Evolutionary conservation across 768 basidiomycete species (phyloP).

Genomic region (Tremella yokohamensis): DNA sequence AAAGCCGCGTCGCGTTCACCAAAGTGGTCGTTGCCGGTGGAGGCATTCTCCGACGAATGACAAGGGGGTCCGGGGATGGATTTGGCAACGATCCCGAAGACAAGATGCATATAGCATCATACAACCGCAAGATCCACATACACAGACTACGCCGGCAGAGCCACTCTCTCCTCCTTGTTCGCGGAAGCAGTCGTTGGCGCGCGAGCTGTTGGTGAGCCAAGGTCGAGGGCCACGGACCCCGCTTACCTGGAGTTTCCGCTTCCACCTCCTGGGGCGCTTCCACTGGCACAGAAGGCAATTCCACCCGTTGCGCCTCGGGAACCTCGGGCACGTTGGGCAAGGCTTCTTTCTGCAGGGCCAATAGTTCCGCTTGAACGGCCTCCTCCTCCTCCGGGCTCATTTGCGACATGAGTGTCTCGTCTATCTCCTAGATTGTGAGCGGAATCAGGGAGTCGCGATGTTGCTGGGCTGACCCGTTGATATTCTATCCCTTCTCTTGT

Average conservation of each 20-base stretch:
- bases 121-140: too few species aligned
- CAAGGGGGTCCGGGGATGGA: too few species aligned
- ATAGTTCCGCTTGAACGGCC: constrained; percentile 79
- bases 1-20: too few species aligned
- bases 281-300: constrained; percentile 32
- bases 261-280: constrained; percentile 30
- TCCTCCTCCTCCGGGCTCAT: constrained; percentile 90
- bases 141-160: constrained; percentile 14
- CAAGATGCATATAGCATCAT: too few species aligned
- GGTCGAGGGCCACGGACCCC: too few species aligned
- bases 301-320: constrained; percentile 27
- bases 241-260: constrained; percentile 9
- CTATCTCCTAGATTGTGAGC: constrained; percentile 69
- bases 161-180: constrained; percentile 21
- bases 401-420: constrained; percentile 75
- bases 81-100: too few species aligned
- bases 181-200: background rate
- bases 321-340: constrained; percentile 39
- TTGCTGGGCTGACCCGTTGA: constrained; percentile 62
- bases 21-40: too few species aligned
- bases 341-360: constrained; percentile 58
- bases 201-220: background rate
- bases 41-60: too few species aligned
- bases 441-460: constrained; percentile 4
- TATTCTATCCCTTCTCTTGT: constrained; percentile 89